A percentile compares a stretch with the other conserved stretches of the same genome.
These are phyloP conservation scores for Moricandia arvensis DNA, from an alignment of 345 rosid genomes.

Conservation along the genomic window DNA sequence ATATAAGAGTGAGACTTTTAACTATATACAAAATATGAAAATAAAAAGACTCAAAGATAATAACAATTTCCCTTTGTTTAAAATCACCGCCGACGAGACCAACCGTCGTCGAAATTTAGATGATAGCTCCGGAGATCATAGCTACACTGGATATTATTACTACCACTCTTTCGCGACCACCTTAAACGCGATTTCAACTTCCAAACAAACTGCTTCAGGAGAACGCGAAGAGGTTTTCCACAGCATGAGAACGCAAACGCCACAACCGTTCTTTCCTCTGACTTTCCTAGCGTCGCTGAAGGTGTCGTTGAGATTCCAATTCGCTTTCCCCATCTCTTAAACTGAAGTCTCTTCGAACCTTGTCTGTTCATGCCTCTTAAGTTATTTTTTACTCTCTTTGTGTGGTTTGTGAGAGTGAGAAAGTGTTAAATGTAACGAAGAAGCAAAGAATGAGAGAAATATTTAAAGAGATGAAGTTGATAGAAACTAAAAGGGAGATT, in stretches of 20 bases:
- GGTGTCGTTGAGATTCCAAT: slow-evolving; percentile 23
- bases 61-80: not conserved
- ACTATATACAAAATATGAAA: slow-evolving; percentile 11
- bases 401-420: not conserved
- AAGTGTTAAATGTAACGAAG: not conserved
- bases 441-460: not conserved
- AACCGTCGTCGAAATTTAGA: slow-evolving; percentile 45
- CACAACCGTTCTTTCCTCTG: slow-evolving; percentile 31
- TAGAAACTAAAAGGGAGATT: not conserved
- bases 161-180: slow-evolving; percentile 25
- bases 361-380: slow-evolving; percentile 27
- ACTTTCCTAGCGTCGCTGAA: slow-evolving; percentile 15
- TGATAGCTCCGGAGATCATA: slow-evolving; percentile 44
- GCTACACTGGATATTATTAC: slow-evolving; percentile 36
- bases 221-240: slow-evolving; percentile 16
- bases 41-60: not conserved
- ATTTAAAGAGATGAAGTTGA: not conserved
- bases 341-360: slow-evolving; percentile 40
- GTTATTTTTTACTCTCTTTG: slow-evolving; percentile 2
- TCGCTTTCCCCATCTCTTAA: slow-evolving; percentile 40
- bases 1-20: not conserved
- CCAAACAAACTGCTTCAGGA: slow-evolving; percentile 37
- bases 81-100: slow-evolving; percentile 31
- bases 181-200: slow-evolving; percentile 43
- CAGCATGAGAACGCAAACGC: slow-evolving; percentile 36